Percentiles rank a stretch among this genome's conserved stretches.
phyloP scores from a whole-genome alignment of 441 rosid species.

The Sinapis alba region DNA sequence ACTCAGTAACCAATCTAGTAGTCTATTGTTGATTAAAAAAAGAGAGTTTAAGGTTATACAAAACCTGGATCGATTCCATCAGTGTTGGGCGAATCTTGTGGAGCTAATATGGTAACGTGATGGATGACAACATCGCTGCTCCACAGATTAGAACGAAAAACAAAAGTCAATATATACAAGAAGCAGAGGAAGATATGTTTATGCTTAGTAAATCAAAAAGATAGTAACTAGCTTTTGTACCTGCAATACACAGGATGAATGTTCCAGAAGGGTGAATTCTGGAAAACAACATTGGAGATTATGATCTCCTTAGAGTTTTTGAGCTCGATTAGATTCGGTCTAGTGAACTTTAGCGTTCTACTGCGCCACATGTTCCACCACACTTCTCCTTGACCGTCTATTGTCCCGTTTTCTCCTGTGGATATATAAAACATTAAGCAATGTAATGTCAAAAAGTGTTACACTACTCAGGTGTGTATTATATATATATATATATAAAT shows the following conservation, averaged over 20 bases:
- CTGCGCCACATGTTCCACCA: slow-evolving; percentile 99
- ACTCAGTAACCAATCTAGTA: neutral
- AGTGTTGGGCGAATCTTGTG: slow-evolving; percentile 85
- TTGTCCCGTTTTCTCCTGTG: slow-evolving; percentile 93
- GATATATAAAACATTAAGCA: neutral
- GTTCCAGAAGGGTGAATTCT: slow-evolving; percentile 91
- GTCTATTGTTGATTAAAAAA: neutral
- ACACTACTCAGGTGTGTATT: neutral
- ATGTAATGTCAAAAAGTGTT: slow-evolving; percentile 4
- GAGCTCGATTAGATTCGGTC: slow-evolving; percentile 86
- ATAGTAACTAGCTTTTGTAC: slow-evolving; percentile 38
- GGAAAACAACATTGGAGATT: slow-evolving; percentile 81
- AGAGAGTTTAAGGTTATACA: neutral
- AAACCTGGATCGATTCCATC: slow-evolving; percentile 98
- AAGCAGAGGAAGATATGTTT: neutral
- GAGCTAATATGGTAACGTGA: slow-evolving; percentile 88
- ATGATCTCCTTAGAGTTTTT: slow-evolving; percentile 72
- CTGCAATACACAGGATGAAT: slow-evolving; percentile 97
- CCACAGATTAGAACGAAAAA: slow-evolving; percentile 16
- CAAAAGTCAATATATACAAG: neutral
- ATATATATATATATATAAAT: neutral
- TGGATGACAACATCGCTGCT: slow-evolving; percentile 80
- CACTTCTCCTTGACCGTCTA: slow-evolving; percentile 92
- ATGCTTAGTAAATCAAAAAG: neutral
- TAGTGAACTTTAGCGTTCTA: slow-evolving; percentile 74